Conservation (phyloP, 768 basidiomycete genomes). For the Collybiopsis luxurians region DNA sequence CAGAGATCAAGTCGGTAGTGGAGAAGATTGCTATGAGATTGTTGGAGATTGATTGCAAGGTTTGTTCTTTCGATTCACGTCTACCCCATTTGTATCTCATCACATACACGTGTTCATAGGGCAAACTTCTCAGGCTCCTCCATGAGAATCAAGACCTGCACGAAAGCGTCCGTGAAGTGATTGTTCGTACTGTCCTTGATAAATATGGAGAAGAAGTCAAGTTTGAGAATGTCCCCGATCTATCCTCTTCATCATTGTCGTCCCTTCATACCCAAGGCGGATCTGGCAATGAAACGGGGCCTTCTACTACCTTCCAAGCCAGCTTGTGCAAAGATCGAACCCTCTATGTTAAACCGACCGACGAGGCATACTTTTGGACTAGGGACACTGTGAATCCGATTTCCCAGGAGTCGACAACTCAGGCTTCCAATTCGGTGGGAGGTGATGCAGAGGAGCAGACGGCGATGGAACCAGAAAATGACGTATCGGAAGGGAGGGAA, state of each 20-base stretch:
- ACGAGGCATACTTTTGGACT: conserved; percentile 8
- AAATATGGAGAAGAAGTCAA: conserved; percentile 52
- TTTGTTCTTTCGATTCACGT: conserved; percentile 18
- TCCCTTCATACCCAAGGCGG: too few relatives aligned
- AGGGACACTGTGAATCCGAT: too few relatives aligned
- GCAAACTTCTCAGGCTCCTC: conserved; percentile 62
- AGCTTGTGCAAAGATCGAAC: conserved; percentile 55
- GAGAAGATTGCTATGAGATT: conserved; percentile 60
- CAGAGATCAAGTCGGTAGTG: conserved; percentile 45
- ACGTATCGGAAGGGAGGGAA: neutral
- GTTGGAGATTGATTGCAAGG: conserved; percentile 62
- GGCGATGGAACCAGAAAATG: neutral
- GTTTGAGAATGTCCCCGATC: conserved; percentile 20
- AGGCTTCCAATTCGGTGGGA: neutral
- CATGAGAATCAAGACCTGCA: conserved; percentile 35
- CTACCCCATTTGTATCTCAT: neutral
- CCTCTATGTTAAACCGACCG: conserved; percentile 1
- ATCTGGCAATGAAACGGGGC: conserved; percentile 44
- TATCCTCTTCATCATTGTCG: conserved; percentile 56
- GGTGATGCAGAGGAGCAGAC: neutral
- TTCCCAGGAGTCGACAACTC: too few relatives aligned
- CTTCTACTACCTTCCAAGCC: conserved; percentile 42
- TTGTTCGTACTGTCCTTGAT: conserved; percentile 45
- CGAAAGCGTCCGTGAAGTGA: conserved; percentile 35
- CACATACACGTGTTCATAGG: conserved; percentile 40